Evolutionary conservation across 208 protist genomes (phyloP), one percentile per base, ranked within the genome.

Genomic region (Acanthamoeba lugdunensis): DNA sequence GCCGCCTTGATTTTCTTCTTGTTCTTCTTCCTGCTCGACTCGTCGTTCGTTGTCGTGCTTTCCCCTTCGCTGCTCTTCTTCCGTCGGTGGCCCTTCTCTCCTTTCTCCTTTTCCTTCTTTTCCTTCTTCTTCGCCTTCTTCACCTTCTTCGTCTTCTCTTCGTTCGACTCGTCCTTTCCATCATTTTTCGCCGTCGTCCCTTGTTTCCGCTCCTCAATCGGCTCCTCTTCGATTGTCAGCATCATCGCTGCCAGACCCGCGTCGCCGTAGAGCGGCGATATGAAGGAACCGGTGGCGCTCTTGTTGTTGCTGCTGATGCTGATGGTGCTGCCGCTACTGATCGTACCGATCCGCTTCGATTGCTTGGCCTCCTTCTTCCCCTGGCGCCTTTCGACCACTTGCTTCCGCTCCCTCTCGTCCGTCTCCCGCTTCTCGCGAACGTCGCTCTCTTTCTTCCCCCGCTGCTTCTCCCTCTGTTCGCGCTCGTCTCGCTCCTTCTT

Each of bases 191-290:
- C 2, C 37, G 13, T 7, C 30, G 13, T 37, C 11, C 28, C 25
- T 25, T 75, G 13, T 25, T 41, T 75, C 67, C 67, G 25, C 30
- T 75, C 25, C 6, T 69, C 61, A 4, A 69, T 23, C 25, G 18
- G 18, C 4, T n/a, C 25, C 61, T 69, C 61, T 14, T 69, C 61
- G 25, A 69, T 28, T 9, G n/a, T 25, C 61, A 69, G 18, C 61
- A 69, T 67, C 23, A 67, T 13, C 61, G 61, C 16, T 25, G 61
- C 7, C 25, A 69, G 61, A 30, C 61, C 61, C 7, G 23, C n/a
- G 61, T 69, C 61, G 61, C 61, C 61, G n/a, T 69, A 69, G 16
- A 69, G 61, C 61, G 61, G 61, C 61, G 61, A 69, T 14, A 69
- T 69, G 61, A 69, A 69, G 25, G 61, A 69, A 23, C 23, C 23